Conservation (phyloP, 495 filamentous ascomycete species). For the Penicillium fimorum region DNA sequence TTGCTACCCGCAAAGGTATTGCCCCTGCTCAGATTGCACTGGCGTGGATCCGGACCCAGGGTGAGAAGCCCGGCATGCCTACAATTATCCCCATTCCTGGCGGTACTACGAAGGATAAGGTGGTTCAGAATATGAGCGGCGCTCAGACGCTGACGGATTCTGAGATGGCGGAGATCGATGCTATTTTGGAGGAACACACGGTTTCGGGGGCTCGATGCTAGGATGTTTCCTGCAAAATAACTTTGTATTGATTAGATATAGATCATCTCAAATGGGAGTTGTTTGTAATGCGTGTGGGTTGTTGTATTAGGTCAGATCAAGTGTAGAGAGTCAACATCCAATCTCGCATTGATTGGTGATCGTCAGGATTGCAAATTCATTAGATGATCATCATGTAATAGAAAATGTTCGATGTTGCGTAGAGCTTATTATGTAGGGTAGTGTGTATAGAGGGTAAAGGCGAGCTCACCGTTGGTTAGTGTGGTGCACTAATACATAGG, state of each 20-base stretch:
- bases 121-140: slow-evolving; percentile 45
- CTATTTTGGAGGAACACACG: slow-evolving; percentile 37
- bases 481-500: background rate
- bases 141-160: slow-evolving; percentile 35
- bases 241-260: slow-evolving; percentile 7
- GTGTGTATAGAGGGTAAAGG: background rate
- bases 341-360: slow-evolving; percentile 45
- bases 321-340: slow-evolving; percentile 56
- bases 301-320: slow-evolving; percentile 49
- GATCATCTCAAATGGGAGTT: background rate
- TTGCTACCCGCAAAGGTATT: slow-evolving; percentile 68
- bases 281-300: background rate
- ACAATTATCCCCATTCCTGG: slow-evolving; percentile 85
- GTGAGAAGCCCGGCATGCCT: slow-evolving; percentile 58
- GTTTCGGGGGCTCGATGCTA: slow-evolving; percentile 43
- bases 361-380: slow-evolving; percentile 59
- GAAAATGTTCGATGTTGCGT: background rate
- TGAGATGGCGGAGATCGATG: slow-evolving; percentile 49
- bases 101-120: slow-evolving; percentile 47
- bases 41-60: slow-evolving; percentile 62
- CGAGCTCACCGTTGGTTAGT: slow-evolving; percentile 10
- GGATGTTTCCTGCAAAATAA: background rate
- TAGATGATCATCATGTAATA: slow-evolving; percentile 40
- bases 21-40: slow-evolving; percentile 77
- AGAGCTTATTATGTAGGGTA: background rate